Conservation (phyloP, 2,329 filamentous ascomycete genomes). For the Dactylonectria macrodidyma region DNA sequence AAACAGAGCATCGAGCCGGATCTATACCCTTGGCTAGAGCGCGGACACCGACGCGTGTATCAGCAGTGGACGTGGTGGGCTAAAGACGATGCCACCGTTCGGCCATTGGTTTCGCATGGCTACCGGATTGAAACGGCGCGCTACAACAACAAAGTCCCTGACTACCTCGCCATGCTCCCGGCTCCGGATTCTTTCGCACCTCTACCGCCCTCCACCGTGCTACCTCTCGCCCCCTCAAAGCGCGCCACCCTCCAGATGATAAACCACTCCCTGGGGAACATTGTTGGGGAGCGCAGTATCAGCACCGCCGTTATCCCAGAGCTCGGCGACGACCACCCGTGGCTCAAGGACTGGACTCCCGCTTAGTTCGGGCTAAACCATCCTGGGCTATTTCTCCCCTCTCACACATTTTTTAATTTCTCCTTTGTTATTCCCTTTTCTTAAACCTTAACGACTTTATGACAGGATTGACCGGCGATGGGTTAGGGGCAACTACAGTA, state of each 20-base stretch:
- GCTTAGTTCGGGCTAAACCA: constrained; percentile 26
- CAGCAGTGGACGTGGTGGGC: constrained; percentile 48
- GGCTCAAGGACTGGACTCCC: constrained; percentile 44
- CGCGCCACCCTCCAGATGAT: constrained; percentile 46
- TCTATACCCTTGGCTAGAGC: constrained; percentile 47
- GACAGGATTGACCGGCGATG: constrained; percentile 30
- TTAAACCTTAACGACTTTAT: constrained; percentile 30
- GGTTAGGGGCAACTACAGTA: not conserved
- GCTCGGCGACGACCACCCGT: constrained; percentile 41
- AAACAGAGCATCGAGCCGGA: constrained; percentile 44
- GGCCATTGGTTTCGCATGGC: constrained; percentile 34
- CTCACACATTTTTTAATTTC: not conserved
- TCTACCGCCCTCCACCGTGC: constrained; percentile 30
- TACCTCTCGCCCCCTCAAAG: constrained; percentile 40
- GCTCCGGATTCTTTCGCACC: constrained; percentile 28
- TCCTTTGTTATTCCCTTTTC: constrained; percentile 5
- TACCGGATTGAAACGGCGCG: constrained; percentile 40
- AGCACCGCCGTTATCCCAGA: constrained; percentile 43
- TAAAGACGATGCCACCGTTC: constrained; percentile 35
- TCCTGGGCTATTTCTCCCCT: constrained; percentile 21
- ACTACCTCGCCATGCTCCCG: constrained; percentile 39
- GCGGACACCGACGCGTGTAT: constrained; percentile 44
- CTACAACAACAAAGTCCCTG: constrained; percentile 32
- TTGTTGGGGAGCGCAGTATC: constrained; percentile 46
- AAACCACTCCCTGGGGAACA: constrained; percentile 45